Evolutionary conservation across 306 rosid genomes (phyloP).

Genomic region (Fragaria iinumae): DNA sequence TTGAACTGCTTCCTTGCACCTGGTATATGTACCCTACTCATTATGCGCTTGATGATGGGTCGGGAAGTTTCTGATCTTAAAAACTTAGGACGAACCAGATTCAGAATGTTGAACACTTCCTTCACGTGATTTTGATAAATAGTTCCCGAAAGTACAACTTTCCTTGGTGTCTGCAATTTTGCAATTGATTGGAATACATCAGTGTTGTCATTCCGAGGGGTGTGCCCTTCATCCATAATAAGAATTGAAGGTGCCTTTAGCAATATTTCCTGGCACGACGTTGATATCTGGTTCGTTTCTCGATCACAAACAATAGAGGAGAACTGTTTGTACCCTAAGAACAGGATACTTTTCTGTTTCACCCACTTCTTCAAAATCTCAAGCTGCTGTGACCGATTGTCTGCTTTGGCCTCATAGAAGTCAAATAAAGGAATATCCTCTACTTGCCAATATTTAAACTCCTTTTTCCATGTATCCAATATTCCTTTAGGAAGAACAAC

Average conservation of each 20-base stretch:
- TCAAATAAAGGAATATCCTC: constrained; percentile 81
- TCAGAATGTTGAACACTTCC: constrained; percentile 82
- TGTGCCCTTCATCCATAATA: constrained; percentile 95
- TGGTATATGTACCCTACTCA: constrained; percentile 58
- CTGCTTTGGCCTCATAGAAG: constrained; percentile 79
- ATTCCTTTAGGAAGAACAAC: constrained; percentile 98
- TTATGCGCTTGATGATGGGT: constrained; percentile 68
- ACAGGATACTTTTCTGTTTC: constrained; percentile 70
- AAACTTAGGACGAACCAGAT: constrained; percentile 87
- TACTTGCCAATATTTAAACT: constrained; percentile 87
- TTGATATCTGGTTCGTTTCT: constrained; percentile 35
- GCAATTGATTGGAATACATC: constrained; percentile 78
- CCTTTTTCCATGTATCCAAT: constrained; percentile 84
- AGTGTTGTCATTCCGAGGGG: constrained; percentile 84
- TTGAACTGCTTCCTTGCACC: constrained; percentile 48
- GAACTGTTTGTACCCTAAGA: constrained; percentile 90
- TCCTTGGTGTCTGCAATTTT: constrained; percentile 72
- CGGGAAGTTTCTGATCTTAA: constrained; percentile 54
- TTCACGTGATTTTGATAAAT: constrained; percentile 86
- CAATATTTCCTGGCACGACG: constrained; percentile 62
- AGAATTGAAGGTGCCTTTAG: constrained; percentile 75
- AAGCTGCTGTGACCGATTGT: constrained; percentile 60
- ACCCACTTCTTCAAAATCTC: constrained; percentile 77
- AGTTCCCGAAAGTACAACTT: constrained; percentile 92
- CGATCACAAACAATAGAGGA: constrained; percentile 68